Percentiles rank a stretch among this genome's conserved stretches.
Conservation (phyloP, 306 rosid genomes). For the Psophocarpus tetragonolobus region DNA sequence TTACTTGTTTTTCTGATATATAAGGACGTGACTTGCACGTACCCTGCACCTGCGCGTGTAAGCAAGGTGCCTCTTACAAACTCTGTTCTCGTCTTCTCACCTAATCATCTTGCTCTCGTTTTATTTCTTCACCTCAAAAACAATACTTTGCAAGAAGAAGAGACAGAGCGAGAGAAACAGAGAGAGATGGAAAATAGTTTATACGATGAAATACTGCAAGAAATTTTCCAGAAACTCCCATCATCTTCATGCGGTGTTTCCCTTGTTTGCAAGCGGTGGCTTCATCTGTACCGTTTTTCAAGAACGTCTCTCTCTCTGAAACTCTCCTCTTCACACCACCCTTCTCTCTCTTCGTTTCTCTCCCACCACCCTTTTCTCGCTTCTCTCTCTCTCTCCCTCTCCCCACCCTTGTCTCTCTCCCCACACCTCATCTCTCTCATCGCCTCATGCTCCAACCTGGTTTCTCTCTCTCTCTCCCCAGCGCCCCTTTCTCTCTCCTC, state of each 20-base stretch:
- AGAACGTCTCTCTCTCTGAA: constrained; percentile 70
- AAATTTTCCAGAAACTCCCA: constrained; percentile 68
- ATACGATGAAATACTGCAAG: constrained; percentile 79
- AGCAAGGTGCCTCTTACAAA: constrained; percentile 30
- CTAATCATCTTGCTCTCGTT: constrained; percentile 14
- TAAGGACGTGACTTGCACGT: constrained; percentile 46
- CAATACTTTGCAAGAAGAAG: not conserved
- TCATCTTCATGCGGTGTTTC: constrained; percentile 56
- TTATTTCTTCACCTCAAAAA: not conserved
- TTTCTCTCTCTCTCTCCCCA: constrained; percentile 47
- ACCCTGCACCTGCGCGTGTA: constrained; percentile 39
- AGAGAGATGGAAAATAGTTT: constrained; percentile 53
- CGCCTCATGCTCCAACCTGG: constrained; percentile 47
- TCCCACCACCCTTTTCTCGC: constrained; percentile 29
- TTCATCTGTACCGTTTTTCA: constrained; percentile 67
- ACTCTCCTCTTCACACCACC: constrained; percentile 37
- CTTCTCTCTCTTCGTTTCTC: constrained; percentile 36
- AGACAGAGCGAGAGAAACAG: not conserved
- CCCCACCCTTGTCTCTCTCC: constrained; percentile 50
- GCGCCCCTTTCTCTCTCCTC: constrained; percentile 64
- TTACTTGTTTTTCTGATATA: not conserved
- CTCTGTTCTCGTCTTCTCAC: constrained; percentile 37
- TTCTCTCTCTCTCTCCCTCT: constrained; percentile 31
- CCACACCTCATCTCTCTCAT: constrained; percentile 42
- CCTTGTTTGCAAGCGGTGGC: constrained; percentile 90